These are phyloP conservation scores for Collybia sp. DNA, from an alignment of 768 basidiomycete genomes.

Conservation along the genomic window DNA sequence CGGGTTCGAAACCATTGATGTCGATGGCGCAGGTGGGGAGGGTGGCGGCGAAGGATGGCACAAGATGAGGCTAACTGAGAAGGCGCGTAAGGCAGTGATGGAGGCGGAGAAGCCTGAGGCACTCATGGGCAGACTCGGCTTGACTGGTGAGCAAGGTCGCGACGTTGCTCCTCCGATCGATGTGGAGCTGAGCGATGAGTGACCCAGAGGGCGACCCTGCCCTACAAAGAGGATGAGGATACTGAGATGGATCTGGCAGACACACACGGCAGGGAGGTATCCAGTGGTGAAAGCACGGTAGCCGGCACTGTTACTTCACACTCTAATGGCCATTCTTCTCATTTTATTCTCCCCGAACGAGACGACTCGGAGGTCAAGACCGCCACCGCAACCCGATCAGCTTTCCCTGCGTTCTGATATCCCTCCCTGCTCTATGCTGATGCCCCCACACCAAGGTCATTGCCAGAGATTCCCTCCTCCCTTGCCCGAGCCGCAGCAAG, in stretches of 20 bases:
- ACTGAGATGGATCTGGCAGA: constrained; percentile 25
- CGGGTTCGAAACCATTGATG: constrained; percentile 52
- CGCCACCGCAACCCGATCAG: constrained; percentile 30
- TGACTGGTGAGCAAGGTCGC: constrained; percentile 17
- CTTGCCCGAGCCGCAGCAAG: too few species aligned
- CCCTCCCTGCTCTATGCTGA: too few species aligned
- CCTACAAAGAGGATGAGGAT: constrained; percentile 71
- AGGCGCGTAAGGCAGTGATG: constrained; percentile 59
- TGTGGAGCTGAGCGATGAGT: too few species aligned
- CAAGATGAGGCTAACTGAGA: constrained; percentile 64
- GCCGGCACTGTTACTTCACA: constrained; percentile 1
- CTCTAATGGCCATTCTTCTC: constrained; percentile 4
- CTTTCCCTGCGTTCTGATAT: too few species aligned
- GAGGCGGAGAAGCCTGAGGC: too few species aligned
- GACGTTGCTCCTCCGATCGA: too few species aligned
- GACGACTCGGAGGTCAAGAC: constrained; percentile 27
- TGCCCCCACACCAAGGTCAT: too few species aligned
- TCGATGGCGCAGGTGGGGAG: constrained; percentile 46
- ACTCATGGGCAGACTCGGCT: too few species aligned
- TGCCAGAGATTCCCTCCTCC: too few species aligned
- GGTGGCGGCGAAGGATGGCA: too few species aligned
- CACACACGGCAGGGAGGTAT: constrained; percentile 7
- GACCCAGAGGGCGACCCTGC: constrained; percentile 59
- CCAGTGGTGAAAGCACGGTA: constrained; percentile 2
- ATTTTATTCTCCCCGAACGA: constrained; percentile 19